A percentile compares a stretch with the other conserved stretches of the same genome.
Evolutionary conservation across 2,329 filamentous ascomycete species (phyloP).

Genomic region (Penicillium sp.): DNA sequence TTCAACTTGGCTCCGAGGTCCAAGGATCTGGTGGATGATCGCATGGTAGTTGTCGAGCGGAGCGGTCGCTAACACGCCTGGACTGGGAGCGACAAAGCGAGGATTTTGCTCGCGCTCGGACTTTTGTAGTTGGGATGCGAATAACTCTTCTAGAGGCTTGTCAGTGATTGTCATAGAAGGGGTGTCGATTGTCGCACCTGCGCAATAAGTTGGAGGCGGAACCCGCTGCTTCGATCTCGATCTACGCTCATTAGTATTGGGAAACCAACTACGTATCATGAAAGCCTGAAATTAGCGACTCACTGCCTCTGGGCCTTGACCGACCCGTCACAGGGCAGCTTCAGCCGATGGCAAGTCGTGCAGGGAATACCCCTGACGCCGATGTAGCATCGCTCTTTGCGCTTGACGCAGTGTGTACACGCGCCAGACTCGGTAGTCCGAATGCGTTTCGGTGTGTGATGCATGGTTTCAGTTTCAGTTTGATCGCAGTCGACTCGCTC

Average conservation of each 20-base stretch:
- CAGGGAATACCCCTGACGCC: slow-evolving; percentile 16
- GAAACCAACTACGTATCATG: no score
- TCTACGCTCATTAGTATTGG: not conserved
- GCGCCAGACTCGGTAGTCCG: slow-evolving; percentile 4
- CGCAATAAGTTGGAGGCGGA: not conserved
- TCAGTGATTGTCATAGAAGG: not conserved
- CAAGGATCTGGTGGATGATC: slow-evolving; percentile 16
- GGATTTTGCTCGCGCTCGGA: slow-evolving; percentile 1
- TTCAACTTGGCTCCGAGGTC: not conserved
- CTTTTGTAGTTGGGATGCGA: slow-evolving; percentile 9
- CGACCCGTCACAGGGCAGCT: slow-evolving; percentile 9
- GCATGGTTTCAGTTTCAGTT: not conserved
- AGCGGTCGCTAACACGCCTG: slow-evolving; percentile 4
- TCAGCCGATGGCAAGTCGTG: slow-evolving; percentile 14
- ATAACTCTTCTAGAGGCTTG: not conserved
- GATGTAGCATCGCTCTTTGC: slow-evolving; percentile 17
- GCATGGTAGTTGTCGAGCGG: slow-evolving; percentile 15
- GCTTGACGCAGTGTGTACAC: slow-evolving; percentile 15
- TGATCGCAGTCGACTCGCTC: no score
- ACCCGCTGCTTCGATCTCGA: not conserved
- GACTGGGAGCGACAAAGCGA: not conserved
- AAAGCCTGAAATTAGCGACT: no score
- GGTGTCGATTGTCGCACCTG: not conserved
- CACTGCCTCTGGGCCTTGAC: not conserved
- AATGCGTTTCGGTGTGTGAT: not conserved